Conservation (phyloP, 192 early-diverging fungal genomes). For the Podila clonocystis region DNA sequence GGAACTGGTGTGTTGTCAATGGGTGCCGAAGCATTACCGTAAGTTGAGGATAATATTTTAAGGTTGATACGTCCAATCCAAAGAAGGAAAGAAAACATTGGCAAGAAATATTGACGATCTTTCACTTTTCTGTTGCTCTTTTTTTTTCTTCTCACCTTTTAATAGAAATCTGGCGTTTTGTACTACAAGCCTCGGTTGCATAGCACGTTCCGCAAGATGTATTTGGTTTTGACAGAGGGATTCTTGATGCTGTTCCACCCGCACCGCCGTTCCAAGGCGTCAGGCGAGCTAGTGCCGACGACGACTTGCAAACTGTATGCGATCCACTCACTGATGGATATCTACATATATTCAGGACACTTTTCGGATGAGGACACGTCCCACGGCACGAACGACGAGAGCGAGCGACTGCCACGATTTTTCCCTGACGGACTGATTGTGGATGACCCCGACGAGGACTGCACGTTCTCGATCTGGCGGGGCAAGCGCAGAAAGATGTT, state of each 20-base stretch:
- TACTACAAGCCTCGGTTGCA: conserved; percentile 37
- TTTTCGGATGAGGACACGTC: conserved; percentile 42
- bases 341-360: conserved; percentile 53
- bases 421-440: conserved; percentile 46
- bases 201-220: conserved; percentile 47
- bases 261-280: conserved; percentile 21
- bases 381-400: conserved; percentile 39
- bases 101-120: background rate
- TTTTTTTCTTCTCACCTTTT: background rate
- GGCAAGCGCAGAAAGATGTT: conserved; percentile 37
- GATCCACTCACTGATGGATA: conserved; percentile 39
- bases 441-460: conserved; percentile 51
- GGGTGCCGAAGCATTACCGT: conserved; percentile 50
- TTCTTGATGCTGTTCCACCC: conserved; percentile 40
- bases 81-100: no score
- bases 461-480: conserved; percentile 54
- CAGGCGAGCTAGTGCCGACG: conserved; percentile 15
- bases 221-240: conserved; percentile 41
- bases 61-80: no score
- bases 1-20: conserved; percentile 56
- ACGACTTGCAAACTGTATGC: conserved; percentile 23
- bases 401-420: conserved; percentile 34
- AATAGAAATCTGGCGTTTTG: conserved; percentile 44
- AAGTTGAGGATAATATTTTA: background rate
- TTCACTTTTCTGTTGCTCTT: background rate